Conservation (phyloP, 371 early-diverging fungal species). For the Lichtheimia ornata region DNA sequence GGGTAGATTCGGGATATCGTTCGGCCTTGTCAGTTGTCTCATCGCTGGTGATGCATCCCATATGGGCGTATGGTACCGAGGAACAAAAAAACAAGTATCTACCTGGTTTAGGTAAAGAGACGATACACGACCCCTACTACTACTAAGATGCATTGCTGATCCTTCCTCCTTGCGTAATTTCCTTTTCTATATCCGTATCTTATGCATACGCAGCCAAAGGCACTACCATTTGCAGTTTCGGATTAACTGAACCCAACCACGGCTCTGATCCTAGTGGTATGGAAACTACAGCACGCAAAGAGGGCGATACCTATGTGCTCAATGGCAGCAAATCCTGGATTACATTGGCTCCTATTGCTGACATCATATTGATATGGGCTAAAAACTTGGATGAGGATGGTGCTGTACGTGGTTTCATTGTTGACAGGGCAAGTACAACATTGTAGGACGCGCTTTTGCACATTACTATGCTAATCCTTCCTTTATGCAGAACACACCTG, state of each 20-base stretch:
- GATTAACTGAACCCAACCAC: conserved; percentile 97
- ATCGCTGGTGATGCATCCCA: conserved; percentile 98
- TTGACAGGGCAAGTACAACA: conserved; percentile 80
- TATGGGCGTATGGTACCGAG: conserved; percentile 92
- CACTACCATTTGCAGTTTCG: conserved; percentile 89
- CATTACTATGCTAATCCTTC: neutral
- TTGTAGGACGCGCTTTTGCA: no score
- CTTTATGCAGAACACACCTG: conserved; percentile 68
- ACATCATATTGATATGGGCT: conserved; percentile 96
- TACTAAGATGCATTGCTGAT: neutral
- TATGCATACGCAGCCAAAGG: conserved; percentile 70
- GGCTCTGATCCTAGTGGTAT: conserved; percentile 94
- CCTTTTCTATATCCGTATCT: conserved; percentile 23
- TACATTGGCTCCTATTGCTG: conserved; percentile 97
- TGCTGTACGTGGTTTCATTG: conserved; percentile 90
- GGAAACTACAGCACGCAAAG: conserved; percentile 88
- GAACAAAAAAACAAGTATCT: conserved; percentile 91
- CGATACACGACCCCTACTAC: neutral
- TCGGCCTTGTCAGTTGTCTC: conserved; percentile 98
- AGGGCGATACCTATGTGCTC: conserved; percentile 76
- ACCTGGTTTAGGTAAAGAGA: conserved; percentile 72
- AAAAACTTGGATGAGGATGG: conserved; percentile 80
- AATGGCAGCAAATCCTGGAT: conserved; percentile 98
- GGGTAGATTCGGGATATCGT: conserved; percentile 95
- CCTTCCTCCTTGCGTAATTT: no score